Percentiles rank a stretch among this genome's conserved stretches.
These are phyloP conservation scores for Phyllostachys edulis DNA, from an alignment of 176 grass and related monocot genomes.

Conservation along the genomic window DNA sequence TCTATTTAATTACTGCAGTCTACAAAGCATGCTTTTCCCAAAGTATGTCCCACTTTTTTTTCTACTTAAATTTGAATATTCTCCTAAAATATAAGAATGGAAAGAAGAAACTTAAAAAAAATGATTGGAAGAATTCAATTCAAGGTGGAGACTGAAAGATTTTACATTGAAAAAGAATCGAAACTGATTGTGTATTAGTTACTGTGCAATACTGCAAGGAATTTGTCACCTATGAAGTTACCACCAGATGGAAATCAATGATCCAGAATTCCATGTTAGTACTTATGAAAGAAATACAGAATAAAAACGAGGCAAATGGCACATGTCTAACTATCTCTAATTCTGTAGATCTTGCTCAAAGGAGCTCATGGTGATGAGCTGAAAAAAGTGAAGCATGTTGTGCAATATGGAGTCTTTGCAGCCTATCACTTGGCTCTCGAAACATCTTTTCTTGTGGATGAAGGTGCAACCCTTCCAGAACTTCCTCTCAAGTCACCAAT, in stretches of 20 bases:
- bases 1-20: neutral
- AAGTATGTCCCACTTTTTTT: neutral
- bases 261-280: neutral
- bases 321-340: conserved; percentile 33
- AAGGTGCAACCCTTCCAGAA: conserved; percentile 97
- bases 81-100: neutral
- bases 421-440: conserved; percentile 98
- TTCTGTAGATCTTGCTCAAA: conserved; percentile 84
- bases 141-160: neutral
- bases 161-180: neutral
- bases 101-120: neutral
- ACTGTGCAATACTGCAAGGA: neutral
- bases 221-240: neutral
- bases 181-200: neutral
- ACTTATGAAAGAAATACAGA: neutral
- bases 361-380: conserved; percentile 77
- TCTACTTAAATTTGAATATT: neutral
- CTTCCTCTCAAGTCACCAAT: conserved; percentile 80
- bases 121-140: neutral
- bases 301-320: neutral
- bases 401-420: conserved; percentile 98
- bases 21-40: neutral
- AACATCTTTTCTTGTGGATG: conserved; percentile 98
- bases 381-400: conserved; percentile 96
- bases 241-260: neutral